phyloP scores from a whole-genome alignment of 805 yeast species.

The Saturnispora silvae region DNA sequence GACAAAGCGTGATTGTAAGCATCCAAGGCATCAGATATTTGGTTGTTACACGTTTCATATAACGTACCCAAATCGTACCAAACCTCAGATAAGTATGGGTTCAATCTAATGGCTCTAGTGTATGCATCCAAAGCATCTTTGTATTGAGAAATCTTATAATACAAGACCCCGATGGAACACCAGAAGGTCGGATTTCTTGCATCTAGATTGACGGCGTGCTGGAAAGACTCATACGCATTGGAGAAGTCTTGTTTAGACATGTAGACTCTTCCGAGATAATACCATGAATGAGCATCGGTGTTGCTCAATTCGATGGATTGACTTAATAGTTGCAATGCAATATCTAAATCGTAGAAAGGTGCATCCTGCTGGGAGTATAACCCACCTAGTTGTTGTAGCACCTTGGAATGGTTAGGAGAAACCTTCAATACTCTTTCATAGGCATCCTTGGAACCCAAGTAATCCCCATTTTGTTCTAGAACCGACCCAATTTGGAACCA shows the following conservation, averaged over 20 bases:
- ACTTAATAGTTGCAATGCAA: constrained; percentile 70
- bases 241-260: constrained; percentile 94
- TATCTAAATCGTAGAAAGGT: constrained; percentile 67
- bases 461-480: constrained; percentile 86
- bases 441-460: constrained; percentile 86
- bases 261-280: constrained; percentile 90
- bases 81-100: constrained; percentile 93
- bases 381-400: constrained; percentile 92
- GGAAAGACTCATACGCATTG: constrained; percentile 96
- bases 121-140: constrained; percentile 96
- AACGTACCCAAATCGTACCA: constrained; percentile 98
- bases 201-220: constrained; percentile 95
- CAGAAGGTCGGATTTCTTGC: constrained; percentile 96
- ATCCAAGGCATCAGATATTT: constrained; percentile 87
- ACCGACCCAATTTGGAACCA: constrained; percentile 99
- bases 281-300: constrained; percentile 94
- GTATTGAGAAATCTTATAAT: constrained; percentile 92
- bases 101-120: constrained; percentile 89
- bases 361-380: constrained; percentile 69
- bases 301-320: constrained; percentile 86
- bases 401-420: constrained; percentile 92
- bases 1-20: constrained; percentile 96
- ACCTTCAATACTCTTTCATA: constrained; percentile 85
- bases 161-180: constrained; percentile 92
- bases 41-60: constrained; percentile 95